phyloP scores from a whole-genome alignment of 805 yeast genomes.

The Ogataea zsoltii region DNA sequence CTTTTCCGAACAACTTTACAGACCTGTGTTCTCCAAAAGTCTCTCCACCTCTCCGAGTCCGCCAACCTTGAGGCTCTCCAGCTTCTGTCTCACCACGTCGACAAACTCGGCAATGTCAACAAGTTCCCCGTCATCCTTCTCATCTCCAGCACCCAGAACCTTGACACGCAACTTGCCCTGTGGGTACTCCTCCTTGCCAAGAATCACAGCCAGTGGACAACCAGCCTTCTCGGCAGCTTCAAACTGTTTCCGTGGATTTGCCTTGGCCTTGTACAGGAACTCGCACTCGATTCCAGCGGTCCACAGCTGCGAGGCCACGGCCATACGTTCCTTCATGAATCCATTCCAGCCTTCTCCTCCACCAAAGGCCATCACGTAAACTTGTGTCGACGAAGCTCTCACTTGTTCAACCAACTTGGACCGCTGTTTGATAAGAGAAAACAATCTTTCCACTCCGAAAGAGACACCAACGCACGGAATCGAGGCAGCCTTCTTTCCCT shows the following conservation, averaged over 20 bases:
- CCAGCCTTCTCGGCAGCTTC: slow-evolving; percentile 97
- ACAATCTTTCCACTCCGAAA: slow-evolving; percentile 94
- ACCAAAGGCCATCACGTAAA: slow-evolving; percentile 95
- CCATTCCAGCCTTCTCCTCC: slow-evolving; percentile 98
- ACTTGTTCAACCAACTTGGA: slow-evolving; percentile 60
- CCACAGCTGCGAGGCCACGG: slow-evolving; percentile 82
- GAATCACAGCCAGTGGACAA: slow-evolving; percentile 83
- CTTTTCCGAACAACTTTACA: slow-evolving; percentile 45
- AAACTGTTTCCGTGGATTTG: slow-evolving; percentile 93
- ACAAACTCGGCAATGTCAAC: slow-evolving; percentile 64
- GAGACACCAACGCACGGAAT: slow-evolving; percentile 98
- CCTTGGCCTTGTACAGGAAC: slow-evolving; percentile 88
- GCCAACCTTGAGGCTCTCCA: slow-evolving; percentile 41
- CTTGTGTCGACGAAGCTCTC: slow-evolving; percentile 88
- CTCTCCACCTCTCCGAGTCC: slow-evolving; percentile 68
- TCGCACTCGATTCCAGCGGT: slow-evolving; percentile 85
- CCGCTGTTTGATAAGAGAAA: slow-evolving; percentile 83
- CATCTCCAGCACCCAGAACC: slow-evolving; percentile 79
- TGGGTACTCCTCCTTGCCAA: slow-evolving; percentile 91
- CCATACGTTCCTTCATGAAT: slow-evolving; percentile 88
- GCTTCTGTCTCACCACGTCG: slow-evolving; percentile 41
- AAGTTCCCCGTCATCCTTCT: slow-evolving; percentile 81
- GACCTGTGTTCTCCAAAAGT: slow-evolving; percentile 39
- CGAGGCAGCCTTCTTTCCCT: slow-evolving; percentile 60
- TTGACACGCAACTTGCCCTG: slow-evolving; percentile 84